phyloP scores from a whole-genome alignment of 1,139 yeast genomes.

The Zygotorulaspora mrakii region DNA sequence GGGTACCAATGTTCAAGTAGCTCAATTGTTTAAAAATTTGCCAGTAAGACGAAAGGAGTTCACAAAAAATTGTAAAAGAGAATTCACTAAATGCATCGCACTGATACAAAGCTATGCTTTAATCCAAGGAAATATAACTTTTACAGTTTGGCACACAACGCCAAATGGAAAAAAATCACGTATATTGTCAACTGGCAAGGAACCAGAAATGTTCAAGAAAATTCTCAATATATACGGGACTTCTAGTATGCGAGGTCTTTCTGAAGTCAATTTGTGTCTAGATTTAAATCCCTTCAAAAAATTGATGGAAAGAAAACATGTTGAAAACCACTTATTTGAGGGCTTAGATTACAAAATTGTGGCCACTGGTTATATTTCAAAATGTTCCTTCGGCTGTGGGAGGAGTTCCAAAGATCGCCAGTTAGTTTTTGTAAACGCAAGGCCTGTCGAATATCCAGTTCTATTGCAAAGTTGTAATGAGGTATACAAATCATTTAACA shows the following conservation, averaged over 20 bases:
- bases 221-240: slow-evolving; percentile 69
- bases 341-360: slow-evolving; percentile 34
- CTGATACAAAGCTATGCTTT: slow-evolving; percentile 68
- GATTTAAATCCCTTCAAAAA: slow-evolving; percentile 32
- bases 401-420: slow-evolving; percentile 73
- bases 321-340: slow-evolving; percentile 18
- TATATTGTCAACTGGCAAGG: slow-evolving; percentile 50
- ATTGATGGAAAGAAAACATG: slow-evolving; percentile 18
- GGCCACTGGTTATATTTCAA: slow-evolving; percentile 63
- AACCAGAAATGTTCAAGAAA: slow-evolving; percentile 47
- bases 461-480: slow-evolving; percentile 65
- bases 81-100: slow-evolving; percentile 61
- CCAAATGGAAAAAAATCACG: slow-evolving; percentile 48
- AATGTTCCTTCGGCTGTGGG: slow-evolving; percentile 73
- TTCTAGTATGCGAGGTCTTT: slow-evolving; percentile 54
- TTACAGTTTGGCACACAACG: slow-evolving; percentile 54
- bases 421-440: slow-evolving; percentile 60
- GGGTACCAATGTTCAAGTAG: slow-evolving; percentile 57
- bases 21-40: slow-evolving; percentile 54
- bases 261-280: slow-evolving; percentile 43
- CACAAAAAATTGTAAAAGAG: slow-evolving; percentile 62
- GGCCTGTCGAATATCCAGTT: slow-evolving; percentile 66
- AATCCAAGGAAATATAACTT: slow-evolving; percentile 53
- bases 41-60: slow-evolving; percentile 78
- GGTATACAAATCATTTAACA: slow-evolving; percentile 64